phyloP scores from a whole-genome alignment of 768 basidiomycete species.

The Cystobasidium onofrii region DNA sequence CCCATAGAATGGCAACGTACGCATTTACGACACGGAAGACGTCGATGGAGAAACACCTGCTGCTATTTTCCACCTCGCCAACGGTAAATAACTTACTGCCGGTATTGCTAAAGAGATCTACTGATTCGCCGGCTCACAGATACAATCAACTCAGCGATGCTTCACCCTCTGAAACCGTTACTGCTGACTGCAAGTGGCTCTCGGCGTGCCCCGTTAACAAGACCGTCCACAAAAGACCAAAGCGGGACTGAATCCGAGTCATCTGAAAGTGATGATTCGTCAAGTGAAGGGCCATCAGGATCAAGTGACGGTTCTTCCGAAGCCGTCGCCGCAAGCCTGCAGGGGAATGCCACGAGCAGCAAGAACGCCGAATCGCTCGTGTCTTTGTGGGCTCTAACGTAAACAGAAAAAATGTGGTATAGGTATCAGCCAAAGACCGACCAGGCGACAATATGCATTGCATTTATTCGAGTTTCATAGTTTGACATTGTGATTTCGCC shows the following conservation, averaged over 20 bases:
- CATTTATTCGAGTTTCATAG: too few species aligned
- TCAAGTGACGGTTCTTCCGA: background rate
- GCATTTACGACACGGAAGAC: conserved; percentile 14
- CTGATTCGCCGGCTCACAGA: background rate
- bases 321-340: background rate
- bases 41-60: conserved; percentile 4
- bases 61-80: background rate
- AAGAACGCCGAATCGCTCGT: background rate
- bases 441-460: background rate
- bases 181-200: conserved; percentile 16
- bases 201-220: background rate
- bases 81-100: background rate
- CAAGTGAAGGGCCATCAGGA: background rate
- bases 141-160: conserved; percentile 11
- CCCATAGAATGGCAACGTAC: conserved; percentile 12
- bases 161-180: conserved; percentile 1
- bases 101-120: background rate
- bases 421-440: too few species aligned
- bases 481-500: too few species aligned
- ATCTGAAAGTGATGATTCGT: background rate
- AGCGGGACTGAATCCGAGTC: background rate
- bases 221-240: background rate
- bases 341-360: background rate
- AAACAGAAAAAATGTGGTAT: background rate
- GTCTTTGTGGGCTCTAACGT: background rate